Evolutionary conservation across 2,329 filamentous ascomycete species (phyloP), one percentile per base, ranked within the genome.

Genomic region (Nigrospora osmanthi): DNA sequence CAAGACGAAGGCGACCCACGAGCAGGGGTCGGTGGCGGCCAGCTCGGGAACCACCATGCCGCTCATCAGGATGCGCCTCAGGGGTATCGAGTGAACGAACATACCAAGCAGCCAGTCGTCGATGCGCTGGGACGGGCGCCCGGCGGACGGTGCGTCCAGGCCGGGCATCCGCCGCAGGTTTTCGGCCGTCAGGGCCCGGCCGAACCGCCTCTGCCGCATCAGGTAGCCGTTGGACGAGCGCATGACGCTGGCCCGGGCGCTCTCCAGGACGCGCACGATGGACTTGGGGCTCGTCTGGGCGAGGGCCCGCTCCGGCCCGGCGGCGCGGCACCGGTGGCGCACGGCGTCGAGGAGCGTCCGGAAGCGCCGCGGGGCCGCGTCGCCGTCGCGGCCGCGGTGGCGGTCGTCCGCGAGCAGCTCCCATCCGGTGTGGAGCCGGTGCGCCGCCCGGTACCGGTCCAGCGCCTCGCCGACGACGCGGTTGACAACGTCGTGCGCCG

Each of bases 51-150:
- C 35, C n/a, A 15, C 19, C 40, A 28, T 36, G 1, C 40, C 40
- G 11, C 40, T 42, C 40, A 42, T 36, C 13, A 42, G 40, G 12
- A 42, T 16, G 32, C 40, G 32, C 10, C 40, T 33, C 19, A 36
- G n/a, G 17, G 40, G 23, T 14, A 42, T 42, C 32, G 40, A 42
- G 19, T 42, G 33, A n/a, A 42, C 40, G 16, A 42, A 42, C 9
- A 15, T 9, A 23, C 40, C 40, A 32, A 42, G 33, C 33, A 42
- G n/a, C 40, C 40, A 42, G 17, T 35, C 33, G 17, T 42, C 40
- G n/a, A 42, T 36, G 39, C 6, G 11, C 39, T n/a, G 34, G 12
- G 13, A 31, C 14, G 16, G 34, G 34, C 31, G 39, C 31, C 7
- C 13, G n/a, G 31, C 14, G 13, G 39, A 34, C 34, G 5, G 39